Conservation (phyloP, 352 stramenopile species). For the Globisporangium yorkense region DNA sequence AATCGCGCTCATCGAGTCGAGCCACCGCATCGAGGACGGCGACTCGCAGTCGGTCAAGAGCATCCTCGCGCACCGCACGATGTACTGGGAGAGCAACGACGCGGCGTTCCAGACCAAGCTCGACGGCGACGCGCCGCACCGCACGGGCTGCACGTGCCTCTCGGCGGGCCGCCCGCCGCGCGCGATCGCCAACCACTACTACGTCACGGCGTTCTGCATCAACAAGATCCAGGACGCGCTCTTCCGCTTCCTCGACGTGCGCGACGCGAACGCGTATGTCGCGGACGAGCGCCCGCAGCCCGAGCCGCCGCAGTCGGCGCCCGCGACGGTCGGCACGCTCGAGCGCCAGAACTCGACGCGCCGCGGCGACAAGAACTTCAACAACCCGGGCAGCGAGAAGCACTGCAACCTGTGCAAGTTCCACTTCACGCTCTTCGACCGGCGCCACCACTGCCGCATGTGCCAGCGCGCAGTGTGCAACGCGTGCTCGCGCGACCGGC, state of each 20-base stretch:
- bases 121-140: constrained; percentile 73
- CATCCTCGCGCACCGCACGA: constrained; percentile 81
- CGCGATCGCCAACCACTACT: constrained; percentile 82
- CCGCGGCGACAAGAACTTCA: constrained; percentile 47
- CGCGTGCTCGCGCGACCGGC: constrained; percentile 75
- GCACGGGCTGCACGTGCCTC: constrained; percentile 80
- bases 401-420: constrained; percentile 88
- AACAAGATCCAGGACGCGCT: constrained; percentile 84
- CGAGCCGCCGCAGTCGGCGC: constrained; percentile 50
- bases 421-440: constrained; percentile 88
- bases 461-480: constrained; percentile 86
- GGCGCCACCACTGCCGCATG: constrained; percentile 86
- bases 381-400: constrained; percentile 71
- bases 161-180: constrained; percentile 62
- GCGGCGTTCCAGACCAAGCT: constrained; percentile 64
- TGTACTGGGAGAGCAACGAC: constrained; percentile 89
- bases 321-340: constrained; percentile 29
- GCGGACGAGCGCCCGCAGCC: constrained; percentile 62
- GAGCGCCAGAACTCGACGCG: constrained; percentile 50
- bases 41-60: constrained; percentile 85
- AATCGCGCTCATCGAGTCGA: constrained; percentile 84
- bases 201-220: constrained; percentile 85
- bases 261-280: constrained; percentile 75
- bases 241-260: constrained; percentile 76
- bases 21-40: constrained; percentile 79